Percentiles rank a stretch among this genome's conserved stretches.
phyloP scores from a whole-genome alignment of 2,329 filamentous ascomycete species.

The Sarocladiaceae sp. region DNA sequence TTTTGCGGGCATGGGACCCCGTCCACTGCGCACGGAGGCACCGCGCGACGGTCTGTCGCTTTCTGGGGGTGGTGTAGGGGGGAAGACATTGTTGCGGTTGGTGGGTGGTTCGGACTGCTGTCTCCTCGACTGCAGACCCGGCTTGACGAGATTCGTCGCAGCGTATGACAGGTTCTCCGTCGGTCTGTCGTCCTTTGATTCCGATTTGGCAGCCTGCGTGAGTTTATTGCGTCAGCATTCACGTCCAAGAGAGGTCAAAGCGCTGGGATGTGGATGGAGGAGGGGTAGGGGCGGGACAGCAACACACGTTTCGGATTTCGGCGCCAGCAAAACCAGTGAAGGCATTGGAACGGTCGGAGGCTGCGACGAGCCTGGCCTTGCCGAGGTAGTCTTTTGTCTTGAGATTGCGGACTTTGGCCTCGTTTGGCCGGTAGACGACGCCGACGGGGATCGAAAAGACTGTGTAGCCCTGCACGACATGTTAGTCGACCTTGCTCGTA shows the following conservation, averaged over 20 bases:
- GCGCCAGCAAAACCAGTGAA: slow-evolving; percentile 77
- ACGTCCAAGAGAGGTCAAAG: slow-evolving; percentile 14
- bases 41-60: slow-evolving; percentile 61
- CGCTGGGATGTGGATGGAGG: too few relatives aligned
- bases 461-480: slow-evolving; percentile 71
- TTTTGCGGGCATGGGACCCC: slow-evolving; percentile 51
- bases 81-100: slow-evolving; percentile 70
- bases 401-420: slow-evolving; percentile 95
- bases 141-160: slow-evolving; percentile 87
- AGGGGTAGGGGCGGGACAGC: background rate
- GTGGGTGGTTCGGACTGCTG: slow-evolving; percentile 81
- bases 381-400: slow-evolving; percentile 97
- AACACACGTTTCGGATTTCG: slow-evolving; percentile 66
- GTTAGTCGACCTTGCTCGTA: slow-evolving; percentile 19
- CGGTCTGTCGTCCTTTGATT: slow-evolving; percentile 71
- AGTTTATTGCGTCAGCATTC: background rate
- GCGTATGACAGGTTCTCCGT: slow-evolving; percentile 83
- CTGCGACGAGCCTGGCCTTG: slow-evolving; percentile 88
- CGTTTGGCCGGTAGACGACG: slow-evolving; percentile 90
- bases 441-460: slow-evolving; percentile 98
- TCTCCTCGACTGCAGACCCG: slow-evolving; percentile 69
- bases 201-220: slow-evolving; percentile 43
- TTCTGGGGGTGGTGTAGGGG: slow-evolving; percentile 97
- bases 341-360: slow-evolving; percentile 72
- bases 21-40: slow-evolving; percentile 54